A percentile compares a stretch with the other conserved stretches of the same genome.
Evolutionary conservation across 1,284 basidiomycete genomes (phyloP).

Genomic region (Ganoderma lucidum): DNA sequence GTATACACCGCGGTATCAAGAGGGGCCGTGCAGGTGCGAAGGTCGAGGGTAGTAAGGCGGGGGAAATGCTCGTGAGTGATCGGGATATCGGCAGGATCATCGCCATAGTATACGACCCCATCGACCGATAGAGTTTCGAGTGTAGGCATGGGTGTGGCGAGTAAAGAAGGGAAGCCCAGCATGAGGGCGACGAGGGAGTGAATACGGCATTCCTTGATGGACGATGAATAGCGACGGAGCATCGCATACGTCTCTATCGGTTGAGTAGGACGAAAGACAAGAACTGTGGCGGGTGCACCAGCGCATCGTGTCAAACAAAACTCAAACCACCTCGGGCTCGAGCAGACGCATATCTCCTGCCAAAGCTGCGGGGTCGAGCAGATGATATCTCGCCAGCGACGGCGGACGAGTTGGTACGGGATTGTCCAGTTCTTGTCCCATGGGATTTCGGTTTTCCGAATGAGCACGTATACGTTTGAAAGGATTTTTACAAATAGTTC

Average conservation of each 20-base stretch:
- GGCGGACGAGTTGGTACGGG: slow-evolving; percentile 3
- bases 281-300: neutral
- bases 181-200: neutral
- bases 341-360: neutral
- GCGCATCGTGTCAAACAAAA: neutral
- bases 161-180: neutral
- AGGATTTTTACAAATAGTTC: neutral
- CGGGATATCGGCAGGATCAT: neutral
- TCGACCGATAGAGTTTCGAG: neutral
- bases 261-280: neutral
- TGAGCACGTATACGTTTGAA: neutral
- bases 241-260: neutral
- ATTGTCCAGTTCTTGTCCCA: neutral
- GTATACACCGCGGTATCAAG: neutral
- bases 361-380: neutral
- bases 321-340: neutral
- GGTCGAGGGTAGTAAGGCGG: neutral
- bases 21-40: neutral
- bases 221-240: neutral
- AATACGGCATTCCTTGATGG: neutral
- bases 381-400: neutral
- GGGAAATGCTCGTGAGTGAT: neutral
- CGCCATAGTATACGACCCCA: neutral
- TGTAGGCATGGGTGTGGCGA: neutral
- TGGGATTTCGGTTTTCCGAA: neutral